Percentiles rank a stretch among this genome's conserved stretches.
phyloP scores from a whole-genome alignment of 441 rosid species.

The Kokia cookei region DNA sequence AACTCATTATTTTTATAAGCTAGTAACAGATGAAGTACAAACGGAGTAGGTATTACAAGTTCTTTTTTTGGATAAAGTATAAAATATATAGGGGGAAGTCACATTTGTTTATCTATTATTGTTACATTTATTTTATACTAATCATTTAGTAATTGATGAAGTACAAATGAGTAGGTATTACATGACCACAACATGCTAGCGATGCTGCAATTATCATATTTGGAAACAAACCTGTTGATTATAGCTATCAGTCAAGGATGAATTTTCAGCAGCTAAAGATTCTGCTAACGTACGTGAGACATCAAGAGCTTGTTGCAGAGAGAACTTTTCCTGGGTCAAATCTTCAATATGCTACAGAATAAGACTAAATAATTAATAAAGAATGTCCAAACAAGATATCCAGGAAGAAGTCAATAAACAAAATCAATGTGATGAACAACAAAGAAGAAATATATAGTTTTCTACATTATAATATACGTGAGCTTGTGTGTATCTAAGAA shows the following conservation, averaged over 20 bases:
- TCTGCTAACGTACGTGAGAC: constrained; percentile 56
- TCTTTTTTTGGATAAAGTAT: not conserved
- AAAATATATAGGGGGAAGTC: not conserved
- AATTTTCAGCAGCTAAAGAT: constrained; percentile 67
- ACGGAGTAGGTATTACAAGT: not conserved
- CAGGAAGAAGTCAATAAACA: not conserved
- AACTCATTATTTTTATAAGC: not conserved
- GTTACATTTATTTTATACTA: not conserved
- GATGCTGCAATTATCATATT: not conserved
- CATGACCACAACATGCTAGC: not conserved
- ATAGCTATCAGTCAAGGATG: constrained; percentile 61
- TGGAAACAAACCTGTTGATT: constrained; percentile 55
- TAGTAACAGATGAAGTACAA: not conserved
- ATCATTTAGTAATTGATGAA: not conserved
- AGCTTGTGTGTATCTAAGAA: not conserved
- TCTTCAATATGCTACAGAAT: constrained; percentile 65
- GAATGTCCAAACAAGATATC: not conserved
- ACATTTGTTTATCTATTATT: not conserved
- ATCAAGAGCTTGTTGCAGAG: constrained; percentile 70
- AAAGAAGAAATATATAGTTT: not conserved
- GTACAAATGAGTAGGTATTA: no score
- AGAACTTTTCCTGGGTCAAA: constrained; percentile 68
- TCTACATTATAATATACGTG: not conserved
- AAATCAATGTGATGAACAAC: not conserved
- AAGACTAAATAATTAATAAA: not conserved